Conservation (phyloP, 140 eudicot species). For the Artemisia princeps region DNA sequence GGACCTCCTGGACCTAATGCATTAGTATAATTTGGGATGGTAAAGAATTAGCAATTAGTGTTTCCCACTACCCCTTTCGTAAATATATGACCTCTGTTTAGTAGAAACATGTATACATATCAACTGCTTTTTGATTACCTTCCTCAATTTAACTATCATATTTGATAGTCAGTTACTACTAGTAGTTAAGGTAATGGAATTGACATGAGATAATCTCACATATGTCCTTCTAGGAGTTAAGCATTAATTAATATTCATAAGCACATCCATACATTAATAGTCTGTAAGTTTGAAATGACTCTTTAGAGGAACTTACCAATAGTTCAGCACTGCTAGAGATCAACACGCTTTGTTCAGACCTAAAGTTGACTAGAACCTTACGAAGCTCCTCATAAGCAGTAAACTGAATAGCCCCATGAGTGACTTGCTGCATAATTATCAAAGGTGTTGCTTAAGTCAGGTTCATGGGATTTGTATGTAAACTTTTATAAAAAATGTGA, state of each 20-base stretch:
- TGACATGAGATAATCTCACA: no score
- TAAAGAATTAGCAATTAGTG: no score
- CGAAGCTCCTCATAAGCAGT: constrained; percentile 93
- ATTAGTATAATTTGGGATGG: no score
- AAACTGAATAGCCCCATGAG: constrained; percentile 96
- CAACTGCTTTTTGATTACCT: not conserved
- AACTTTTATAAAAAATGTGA: not conserved
- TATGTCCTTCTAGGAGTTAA: not conserved
- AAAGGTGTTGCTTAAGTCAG: constrained; percentile 3
- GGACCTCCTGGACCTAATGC: no score
- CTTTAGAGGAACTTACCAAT: constrained; percentile 44
- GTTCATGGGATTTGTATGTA: no score
- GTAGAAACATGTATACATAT: no score
- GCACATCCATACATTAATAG: constrained; percentile 11
- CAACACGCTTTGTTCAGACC: constrained; percentile 28
- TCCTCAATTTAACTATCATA: not conserved
- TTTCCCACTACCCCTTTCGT: no score
- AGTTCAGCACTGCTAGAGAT: constrained; percentile 34
- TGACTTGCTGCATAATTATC: constrained; percentile 62
- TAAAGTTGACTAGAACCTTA: constrained; percentile 45
- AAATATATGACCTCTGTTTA: no score
- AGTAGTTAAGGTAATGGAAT: not conserved
- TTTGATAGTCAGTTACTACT: not conserved
- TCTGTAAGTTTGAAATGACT: not conserved
- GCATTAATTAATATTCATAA: constrained; percentile 8